Base-by-base conservation (phyloP, 768 basidiomycete species). In the Suillus alpinus region DNA sequence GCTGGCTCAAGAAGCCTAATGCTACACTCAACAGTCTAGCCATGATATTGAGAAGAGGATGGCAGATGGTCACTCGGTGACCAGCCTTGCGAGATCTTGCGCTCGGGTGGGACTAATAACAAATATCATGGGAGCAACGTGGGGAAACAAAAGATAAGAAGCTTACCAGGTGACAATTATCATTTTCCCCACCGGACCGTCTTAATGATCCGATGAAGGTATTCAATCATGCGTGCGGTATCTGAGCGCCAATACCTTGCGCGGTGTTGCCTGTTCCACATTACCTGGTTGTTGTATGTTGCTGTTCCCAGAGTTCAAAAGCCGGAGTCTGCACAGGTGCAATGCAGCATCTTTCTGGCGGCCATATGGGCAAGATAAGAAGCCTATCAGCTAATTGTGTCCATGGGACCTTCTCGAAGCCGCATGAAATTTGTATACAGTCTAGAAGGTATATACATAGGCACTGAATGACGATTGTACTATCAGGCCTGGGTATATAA, bases 1-100 rank as follows among this genome's bases (percentile, higher is more conserved):
- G 53, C 34, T 57, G 49, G 34, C 26, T 53, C 26, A 59, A 51
- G 18, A 53, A 56, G 34, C 47, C 47, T 56, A 50, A 18, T 39
- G 14, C 49, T 23, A 53, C 6, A 5, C 36, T 18, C 32, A 56
- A 36, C 10, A 59, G 14, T 49, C 8, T 59, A 34, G 34, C 34
- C 58, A 59, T 59, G 18, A 2, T 53, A 7, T 18, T 20, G 23
- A 18, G 23, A 26, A 10, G 8, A 23, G 16, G 36, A 16, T 18
- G 23, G 23, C 9, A 26, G 14, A 18, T 26, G 36, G 23, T 26
- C 18, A 50, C 16, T 12, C 18, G 10, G 23, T 26, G 23, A 53
- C 4, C n/a, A 20, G 20, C 4, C 23, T 26, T 47, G 26, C 26
- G 14, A 29, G 23, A 16, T 16, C 46, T 47, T 18, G 23, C 2